Evolutionary conservation across 192 early-diverging fungal genomes (phyloP).

Genomic region (Backusella tarrabulga): DNA sequence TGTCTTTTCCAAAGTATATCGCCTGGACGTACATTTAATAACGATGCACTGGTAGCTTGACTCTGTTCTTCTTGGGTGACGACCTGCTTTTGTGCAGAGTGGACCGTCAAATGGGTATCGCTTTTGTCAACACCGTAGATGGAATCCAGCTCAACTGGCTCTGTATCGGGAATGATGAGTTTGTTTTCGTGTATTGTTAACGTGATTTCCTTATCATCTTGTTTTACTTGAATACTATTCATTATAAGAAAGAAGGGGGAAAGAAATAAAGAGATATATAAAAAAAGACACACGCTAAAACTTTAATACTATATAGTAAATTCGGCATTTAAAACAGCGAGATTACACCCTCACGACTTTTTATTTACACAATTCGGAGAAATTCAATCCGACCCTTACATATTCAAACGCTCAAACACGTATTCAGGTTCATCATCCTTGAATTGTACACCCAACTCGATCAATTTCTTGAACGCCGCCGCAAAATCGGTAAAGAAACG

Average conservation of each 20-base stretch:
- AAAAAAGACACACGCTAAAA: neutral
- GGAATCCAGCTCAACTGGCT: neutral
- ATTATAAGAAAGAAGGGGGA: neutral
- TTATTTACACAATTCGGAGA: neutral
- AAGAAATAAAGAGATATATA: neutral
- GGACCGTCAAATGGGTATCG: neutral
- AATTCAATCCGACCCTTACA: slow-evolving; percentile 26
- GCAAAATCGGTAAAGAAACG: slow-evolving; percentile 93
- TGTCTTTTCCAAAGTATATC: neutral
- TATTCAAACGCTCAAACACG: slow-evolving; percentile 57
- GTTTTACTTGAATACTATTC: neutral
- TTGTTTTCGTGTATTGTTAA: neutral
- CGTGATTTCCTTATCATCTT: neutral
- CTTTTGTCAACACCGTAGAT: neutral
- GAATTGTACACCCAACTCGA: slow-evolving; percentile 82
- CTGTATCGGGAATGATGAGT: neutral
- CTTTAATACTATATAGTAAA: neutral
- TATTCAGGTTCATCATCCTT: slow-evolving; percentile 66
- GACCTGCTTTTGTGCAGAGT: neutral
- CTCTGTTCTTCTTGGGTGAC: too few relatives aligned
- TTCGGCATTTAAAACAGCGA: neutral
- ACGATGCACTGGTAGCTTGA: neutral
- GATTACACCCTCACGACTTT: neutral
- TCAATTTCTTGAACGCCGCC: slow-evolving; percentile 78
- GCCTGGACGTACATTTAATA: neutral